These are phyloP conservation scores for Boletus barrowsii DNA, from an alignment of 768 basidiomycete genomes.

Conservation along the genomic window DNA sequence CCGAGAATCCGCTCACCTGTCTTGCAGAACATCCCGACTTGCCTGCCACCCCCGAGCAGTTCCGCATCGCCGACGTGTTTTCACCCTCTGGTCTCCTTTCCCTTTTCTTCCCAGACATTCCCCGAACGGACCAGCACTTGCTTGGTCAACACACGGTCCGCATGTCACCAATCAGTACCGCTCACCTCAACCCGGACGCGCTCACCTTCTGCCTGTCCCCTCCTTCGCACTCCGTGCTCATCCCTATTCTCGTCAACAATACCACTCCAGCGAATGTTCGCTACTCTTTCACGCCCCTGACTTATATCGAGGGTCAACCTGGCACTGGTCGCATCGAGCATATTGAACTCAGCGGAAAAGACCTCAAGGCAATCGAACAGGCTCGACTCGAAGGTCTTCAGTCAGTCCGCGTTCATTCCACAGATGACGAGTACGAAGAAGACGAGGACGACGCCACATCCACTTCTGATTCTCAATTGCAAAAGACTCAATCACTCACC, in stretches of 20 bases:
- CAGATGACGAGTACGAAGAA: constrained; percentile 71
- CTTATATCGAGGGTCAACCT: constrained; percentile 38
- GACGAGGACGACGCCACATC: constrained; percentile 39
- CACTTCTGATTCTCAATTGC: constrained; percentile 47
- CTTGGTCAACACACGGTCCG: constrained; percentile 89
- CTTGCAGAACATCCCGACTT: constrained; percentile 35
- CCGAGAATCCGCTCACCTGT: constrained; percentile 3
- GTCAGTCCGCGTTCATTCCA: constrained; percentile 38
- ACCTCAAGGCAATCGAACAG: constrained; percentile 66
- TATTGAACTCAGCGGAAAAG: constrained; percentile 56
- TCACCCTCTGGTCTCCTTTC: constrained; percentile 51
- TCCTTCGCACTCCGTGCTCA: constrained; percentile 51
- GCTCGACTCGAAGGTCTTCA: constrained; percentile 52
- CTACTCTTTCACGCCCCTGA: constrained; percentile 73
- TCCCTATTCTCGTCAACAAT: constrained; percentile 90
- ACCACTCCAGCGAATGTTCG: constrained; percentile 68
- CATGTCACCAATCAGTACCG: constrained; percentile 92
- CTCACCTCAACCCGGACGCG: constrained; percentile 76
- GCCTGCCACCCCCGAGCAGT: constrained; percentile 43
- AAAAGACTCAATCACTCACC: constrained; percentile 70
- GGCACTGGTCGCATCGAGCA: constrained; percentile 47
- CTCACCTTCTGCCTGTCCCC: constrained; percentile 71
- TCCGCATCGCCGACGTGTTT: constrained; percentile 48
- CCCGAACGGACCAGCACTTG: constrained; percentile 53
- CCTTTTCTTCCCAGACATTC: constrained; percentile 31